Evolutionary conservation across 2,329 filamentous ascomycete genomes (phyloP).

Genomic region (Metarhizium humberi): DNA sequence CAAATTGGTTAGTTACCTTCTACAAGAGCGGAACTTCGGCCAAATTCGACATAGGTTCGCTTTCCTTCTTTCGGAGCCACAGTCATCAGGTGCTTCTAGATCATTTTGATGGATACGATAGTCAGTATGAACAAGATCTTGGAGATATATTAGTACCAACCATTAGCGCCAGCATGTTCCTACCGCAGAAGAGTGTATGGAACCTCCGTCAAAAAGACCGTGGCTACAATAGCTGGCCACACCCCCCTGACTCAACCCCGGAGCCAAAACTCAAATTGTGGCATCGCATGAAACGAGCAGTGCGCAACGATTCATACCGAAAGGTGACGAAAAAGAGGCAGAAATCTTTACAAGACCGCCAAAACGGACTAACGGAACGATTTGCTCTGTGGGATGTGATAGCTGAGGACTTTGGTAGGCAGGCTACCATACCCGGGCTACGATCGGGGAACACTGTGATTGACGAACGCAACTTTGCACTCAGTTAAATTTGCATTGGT

Average conservation of each 20-base stretch:
- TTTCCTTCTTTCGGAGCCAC: constrained; percentile 39
- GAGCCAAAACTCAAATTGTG: constrained; percentile 12
- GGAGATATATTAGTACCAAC: constrained; percentile 42
- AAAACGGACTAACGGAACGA: constrained; percentile 18
- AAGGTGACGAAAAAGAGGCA: constrained; percentile 6
- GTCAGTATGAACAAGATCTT: constrained; percentile 37
- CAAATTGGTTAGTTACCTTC: constrained; percentile 25
- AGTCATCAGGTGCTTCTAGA: constrained; percentile 38
- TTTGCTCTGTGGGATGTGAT: constrained; percentile 27
- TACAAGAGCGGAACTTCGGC: constrained; percentile 42
- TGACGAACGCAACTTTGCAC: constrained; percentile 27
- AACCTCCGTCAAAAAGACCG: constrained; percentile 32
- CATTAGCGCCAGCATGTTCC: constrained; percentile 44
- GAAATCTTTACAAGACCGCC: background rate
- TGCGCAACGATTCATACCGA: constrained; percentile 10
- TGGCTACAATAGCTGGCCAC: constrained; percentile 10
- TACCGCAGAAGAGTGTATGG: constrained; percentile 40
- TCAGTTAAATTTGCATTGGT: constrained; percentile 1
- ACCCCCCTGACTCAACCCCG: constrained; percentile 15
- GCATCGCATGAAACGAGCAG: constrained; percentile 3
- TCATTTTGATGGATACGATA: constrained; percentile 37
- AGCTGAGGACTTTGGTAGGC: constrained; percentile 26
- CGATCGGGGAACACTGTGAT: constrained; percentile 29
- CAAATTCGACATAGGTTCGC: constrained; percentile 45
- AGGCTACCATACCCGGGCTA: constrained; percentile 23